Conservation (phyloP, 179 eudicot genomes). For the Nepenthes alata region DNA sequence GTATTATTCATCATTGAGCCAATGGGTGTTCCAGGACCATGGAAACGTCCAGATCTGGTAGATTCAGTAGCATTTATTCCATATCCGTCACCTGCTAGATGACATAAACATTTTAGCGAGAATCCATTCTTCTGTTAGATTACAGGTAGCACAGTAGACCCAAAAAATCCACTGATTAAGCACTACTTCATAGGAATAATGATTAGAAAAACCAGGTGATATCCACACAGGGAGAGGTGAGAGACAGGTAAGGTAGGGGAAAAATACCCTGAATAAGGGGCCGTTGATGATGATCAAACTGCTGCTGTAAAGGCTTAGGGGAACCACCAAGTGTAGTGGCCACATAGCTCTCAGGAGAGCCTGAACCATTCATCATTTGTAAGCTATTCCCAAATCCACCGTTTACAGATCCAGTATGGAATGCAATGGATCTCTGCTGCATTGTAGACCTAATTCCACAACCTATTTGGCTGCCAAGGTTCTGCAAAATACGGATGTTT, state of each 20-base stretch:
- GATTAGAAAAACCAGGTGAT: too few species aligned
- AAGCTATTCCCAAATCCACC: slow-evolving; percentile 48
- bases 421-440: slow-evolving; percentile 44
- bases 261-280: slow-evolving; percentile 45
- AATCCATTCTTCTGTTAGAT: too few species aligned
- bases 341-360: slow-evolving; percentile 48
- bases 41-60: slow-evolving; percentile 37
- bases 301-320: slow-evolving; percentile 38
- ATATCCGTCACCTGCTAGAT: slow-evolving; percentile 57
- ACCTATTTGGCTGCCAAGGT: slow-evolving; percentile 48
- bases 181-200: too few species aligned
- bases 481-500: slow-evolving; percentile 56
- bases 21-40: slow-evolving; percentile 29
- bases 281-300: slow-evolving; percentile 53
- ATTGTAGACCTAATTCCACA: slow-evolving; percentile 44
- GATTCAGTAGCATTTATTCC: slow-evolving; percentile 35
- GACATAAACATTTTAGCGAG: background rate
- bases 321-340: slow-evolving; percentile 35
- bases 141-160: too few species aligned
- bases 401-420: slow-evolving; percentile 36
- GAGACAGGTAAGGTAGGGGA: background rate
- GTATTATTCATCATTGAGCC: slow-evolving; percentile 30
- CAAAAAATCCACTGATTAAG: too few species aligned
- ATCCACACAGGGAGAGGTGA: background rate
- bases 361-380: slow-evolving; percentile 41